A percentile compares a stretch with the other conserved stretches of the same genome.
phyloP scores from a whole-genome alignment of 208 protist species.

The Trypanosoma grayi region DNA sequence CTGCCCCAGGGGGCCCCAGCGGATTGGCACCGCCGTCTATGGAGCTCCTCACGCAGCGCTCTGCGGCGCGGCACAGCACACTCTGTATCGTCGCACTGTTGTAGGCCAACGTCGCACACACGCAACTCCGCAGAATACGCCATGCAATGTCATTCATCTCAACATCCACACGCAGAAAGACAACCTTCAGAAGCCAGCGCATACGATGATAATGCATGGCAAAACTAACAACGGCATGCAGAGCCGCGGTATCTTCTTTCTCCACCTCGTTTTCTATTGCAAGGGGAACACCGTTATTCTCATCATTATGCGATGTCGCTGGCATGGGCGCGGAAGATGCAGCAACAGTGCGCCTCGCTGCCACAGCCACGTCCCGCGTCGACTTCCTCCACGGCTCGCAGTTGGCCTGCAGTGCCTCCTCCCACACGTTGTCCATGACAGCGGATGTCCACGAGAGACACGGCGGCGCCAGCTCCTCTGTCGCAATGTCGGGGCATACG shows the following conservation, averaged over 20 bases:
- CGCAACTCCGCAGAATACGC: conserved; percentile 21
- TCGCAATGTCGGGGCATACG: conserved; percentile 11
- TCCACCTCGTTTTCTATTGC: not conserved
- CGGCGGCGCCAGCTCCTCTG: conserved; percentile 7
- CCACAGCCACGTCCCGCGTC: not conserved
- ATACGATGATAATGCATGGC: conserved; percentile 62
- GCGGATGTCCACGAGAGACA: conserved; percentile 11
- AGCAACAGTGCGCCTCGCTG: not conserved
- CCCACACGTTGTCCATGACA: conserved; percentile 10
- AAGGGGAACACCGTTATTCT: not conserved
- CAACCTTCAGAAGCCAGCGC: conserved; percentile 42
- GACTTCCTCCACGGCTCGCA: conserved; percentile 8
- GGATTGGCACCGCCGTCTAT: not conserved
- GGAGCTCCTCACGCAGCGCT: not conserved
- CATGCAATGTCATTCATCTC: conserved; percentile 23
- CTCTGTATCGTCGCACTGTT: conserved; percentile 14
- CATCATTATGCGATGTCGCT: not conserved
- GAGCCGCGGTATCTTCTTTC: conserved; percentile 1
- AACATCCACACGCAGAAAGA: conserved; percentile 36
- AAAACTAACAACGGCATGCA: conserved; percentile 41
- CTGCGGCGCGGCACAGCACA: conserved; percentile 7
- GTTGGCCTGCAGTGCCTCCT: conserved; percentile 7
- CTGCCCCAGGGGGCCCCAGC: not conserved
- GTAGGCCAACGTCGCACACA: conserved; percentile 4
- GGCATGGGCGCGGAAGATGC: not conserved